phyloP scores from a whole-genome alignment of 2,329 filamentous ascomycete species.

The Claviceps sp. region DNA sequence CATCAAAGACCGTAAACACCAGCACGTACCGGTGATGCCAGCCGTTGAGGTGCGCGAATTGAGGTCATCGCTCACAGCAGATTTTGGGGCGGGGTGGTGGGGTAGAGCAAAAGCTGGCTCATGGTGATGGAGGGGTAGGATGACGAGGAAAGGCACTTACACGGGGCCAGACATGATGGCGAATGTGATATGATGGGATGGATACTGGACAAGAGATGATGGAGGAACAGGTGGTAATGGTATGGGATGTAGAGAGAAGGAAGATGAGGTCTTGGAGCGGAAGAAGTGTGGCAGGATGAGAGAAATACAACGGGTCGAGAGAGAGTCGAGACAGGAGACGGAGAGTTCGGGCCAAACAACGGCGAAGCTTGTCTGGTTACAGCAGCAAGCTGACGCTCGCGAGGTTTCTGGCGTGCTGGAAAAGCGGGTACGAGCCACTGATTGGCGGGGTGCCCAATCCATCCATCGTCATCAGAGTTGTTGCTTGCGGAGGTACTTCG shows the following conservation, averaged over 20 bases:
- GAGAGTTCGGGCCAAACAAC: background rate
- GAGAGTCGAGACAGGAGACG: background rate
- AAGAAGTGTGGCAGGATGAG: conserved; percentile 7
- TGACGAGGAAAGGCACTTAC: conserved; percentile 35
- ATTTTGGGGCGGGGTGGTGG: conserved; percentile 26
- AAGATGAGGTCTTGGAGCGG: conserved; percentile 5
- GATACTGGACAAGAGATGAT: conserved; percentile 1
- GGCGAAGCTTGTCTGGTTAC: conserved; percentile 2
- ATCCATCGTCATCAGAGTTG: conserved; percentile 5
- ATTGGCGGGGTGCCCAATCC: conserved; percentile 2
- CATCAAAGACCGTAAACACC: conserved; percentile 5
- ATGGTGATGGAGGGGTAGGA: background rate
- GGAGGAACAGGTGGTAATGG: conserved; percentile 3
- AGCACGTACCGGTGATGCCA: conserved; percentile 11
- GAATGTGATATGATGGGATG: background rate
- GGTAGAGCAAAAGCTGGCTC: conserved; percentile 15
- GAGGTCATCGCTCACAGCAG: conserved; percentile 16
- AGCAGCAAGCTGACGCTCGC: conserved; percentile 6
- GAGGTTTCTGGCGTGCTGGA: conserved; percentile 8
- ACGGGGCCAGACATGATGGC: conserved; percentile 51
- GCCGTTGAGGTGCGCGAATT: conserved; percentile 20
- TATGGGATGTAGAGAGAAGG: conserved; percentile 7
- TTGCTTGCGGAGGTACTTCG: background rate
- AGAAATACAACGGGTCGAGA: conserved; percentile 4
- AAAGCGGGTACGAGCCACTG: conserved; percentile 7